A percentile compares a stretch with the other conserved stretches of the same genome.
Evolutionary conservation across 2,329 filamentous ascomycete genomes (phyloP).

Genomic region (Colletotrichum truncatum): DNA sequence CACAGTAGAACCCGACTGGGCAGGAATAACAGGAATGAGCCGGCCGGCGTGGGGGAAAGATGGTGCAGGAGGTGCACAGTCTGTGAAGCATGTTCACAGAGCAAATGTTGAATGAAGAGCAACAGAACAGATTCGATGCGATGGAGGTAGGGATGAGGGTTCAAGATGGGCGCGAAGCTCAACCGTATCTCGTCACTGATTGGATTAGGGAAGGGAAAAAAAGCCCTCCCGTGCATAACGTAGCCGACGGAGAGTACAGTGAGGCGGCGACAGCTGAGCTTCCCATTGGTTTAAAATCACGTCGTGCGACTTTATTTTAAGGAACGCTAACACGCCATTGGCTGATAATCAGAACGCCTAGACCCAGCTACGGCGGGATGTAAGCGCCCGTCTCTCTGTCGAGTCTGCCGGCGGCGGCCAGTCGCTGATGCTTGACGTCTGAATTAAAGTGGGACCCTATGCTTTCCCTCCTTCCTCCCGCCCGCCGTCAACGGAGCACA

Average conservation of each 20-base stretch:
- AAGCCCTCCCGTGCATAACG: slow-evolving; percentile 19
- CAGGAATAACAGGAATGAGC: slow-evolving; percentile 7
- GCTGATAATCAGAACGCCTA: slow-evolving; percentile 22
- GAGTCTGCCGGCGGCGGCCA: slow-evolving; percentile 4
- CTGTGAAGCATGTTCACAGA: not conserved
- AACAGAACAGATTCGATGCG: slow-evolving; percentile 6
- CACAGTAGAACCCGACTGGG: slow-evolving; percentile 15
- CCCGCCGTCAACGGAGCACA: slow-evolving; percentile 23
- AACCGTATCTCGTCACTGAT: not conserved
- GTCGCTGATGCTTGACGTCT: slow-evolving; percentile 25
- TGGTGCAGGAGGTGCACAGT: not conserved
- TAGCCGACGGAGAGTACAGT: slow-evolving; percentile 1
- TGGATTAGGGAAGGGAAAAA: slow-evolving; percentile 1
- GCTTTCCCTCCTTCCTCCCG: not conserved
- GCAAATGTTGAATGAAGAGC: not conserved
- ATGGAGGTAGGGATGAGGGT: not conserved
- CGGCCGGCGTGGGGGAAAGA: slow-evolving; percentile 8
- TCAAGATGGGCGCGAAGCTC: slow-evolving; percentile 24
- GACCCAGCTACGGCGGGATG: slow-evolving; percentile 2
- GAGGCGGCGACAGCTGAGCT: not conserved
- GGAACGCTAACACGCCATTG: slow-evolving; percentile 38
- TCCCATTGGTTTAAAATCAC: slow-evolving; percentile 41
- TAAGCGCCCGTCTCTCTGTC: slow-evolving; percentile 28
- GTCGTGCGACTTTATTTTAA: slow-evolving; percentile 37
- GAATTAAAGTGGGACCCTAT: not conserved